phyloP scores from a whole-genome alignment of 108 stramenopile species.

The Cylindrotheca fusiformis region DNA sequence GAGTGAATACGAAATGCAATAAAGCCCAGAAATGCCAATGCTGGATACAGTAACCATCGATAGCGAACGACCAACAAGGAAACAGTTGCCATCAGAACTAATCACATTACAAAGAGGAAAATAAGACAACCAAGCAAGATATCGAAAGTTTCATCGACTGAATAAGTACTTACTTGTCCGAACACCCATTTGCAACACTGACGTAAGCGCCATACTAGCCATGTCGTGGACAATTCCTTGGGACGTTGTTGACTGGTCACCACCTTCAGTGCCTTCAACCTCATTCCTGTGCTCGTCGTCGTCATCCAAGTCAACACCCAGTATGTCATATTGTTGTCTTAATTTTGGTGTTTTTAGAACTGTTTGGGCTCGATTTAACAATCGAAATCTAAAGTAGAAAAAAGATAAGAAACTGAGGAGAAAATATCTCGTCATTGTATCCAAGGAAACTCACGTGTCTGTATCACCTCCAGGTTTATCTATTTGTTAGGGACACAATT shows the following conservation, averaged over 20 bases:
- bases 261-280: slow-evolving; percentile 1
- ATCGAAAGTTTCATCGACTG: not conserved
- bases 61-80: slow-evolving; percentile 60
- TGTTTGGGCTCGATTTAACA: slow-evolving; percentile 74
- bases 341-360: slow-evolving; percentile 69
- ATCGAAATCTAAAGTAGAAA: slow-evolving; percentile 34
- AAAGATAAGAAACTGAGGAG: too few species aligned
- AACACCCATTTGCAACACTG: slow-evolving; percentile 68
- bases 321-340: slow-evolving; percentile 76
- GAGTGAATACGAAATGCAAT: slow-evolving; percentile 52
- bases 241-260: slow-evolving; percentile 16
- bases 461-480: slow-evolving; percentile 74
- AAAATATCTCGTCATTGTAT: too few species aligned
- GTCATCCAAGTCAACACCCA: slow-evolving; percentile 84
- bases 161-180: slow-evolving; percentile 49
- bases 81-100: slow-evolving; percentile 61
- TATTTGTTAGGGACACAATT: slow-evolving; percentile 48
- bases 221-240: slow-evolving; percentile 74
- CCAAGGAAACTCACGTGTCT: slow-evolving; percentile 35
- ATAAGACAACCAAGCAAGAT: not conserved
- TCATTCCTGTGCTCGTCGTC: slow-evolving; percentile 41
- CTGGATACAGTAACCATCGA: slow-evolving; percentile 45
- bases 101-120: slow-evolving; percentile 5
- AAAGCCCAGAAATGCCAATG: slow-evolving; percentile 52
- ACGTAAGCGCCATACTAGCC: slow-evolving; percentile 60